phyloP scores from a whole-genome alignment of 257 asterid species.

The Nicotiana attenuata region DNA sequence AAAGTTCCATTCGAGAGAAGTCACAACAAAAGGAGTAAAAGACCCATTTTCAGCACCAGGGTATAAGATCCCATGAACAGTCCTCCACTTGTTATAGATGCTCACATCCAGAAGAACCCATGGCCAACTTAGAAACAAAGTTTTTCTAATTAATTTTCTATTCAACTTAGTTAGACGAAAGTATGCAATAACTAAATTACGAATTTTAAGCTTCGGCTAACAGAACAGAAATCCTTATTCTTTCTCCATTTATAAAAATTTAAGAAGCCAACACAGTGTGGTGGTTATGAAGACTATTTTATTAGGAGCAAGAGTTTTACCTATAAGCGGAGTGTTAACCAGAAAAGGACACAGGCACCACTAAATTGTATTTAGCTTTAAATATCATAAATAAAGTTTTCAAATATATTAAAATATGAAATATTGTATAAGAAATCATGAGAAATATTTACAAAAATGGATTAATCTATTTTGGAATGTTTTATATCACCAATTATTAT shows the following conservation, averaged over 20 bases:
- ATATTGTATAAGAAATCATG: neutral
- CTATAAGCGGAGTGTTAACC: neutral
- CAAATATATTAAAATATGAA: neutral
- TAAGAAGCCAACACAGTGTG: neutral
- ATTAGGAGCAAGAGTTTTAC: neutral
- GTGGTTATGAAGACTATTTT: neutral
- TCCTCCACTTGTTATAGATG: neutral
- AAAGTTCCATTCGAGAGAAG: neutral
- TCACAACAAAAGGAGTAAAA: neutral
- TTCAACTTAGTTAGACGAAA: neutral
- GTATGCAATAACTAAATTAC: neutral
- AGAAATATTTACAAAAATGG: neutral
- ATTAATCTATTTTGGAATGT: neutral
- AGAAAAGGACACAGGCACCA: neutral
- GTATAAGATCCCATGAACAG: neutral
- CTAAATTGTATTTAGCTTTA: neutral
- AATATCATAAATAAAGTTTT: neutral
- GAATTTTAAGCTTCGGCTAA: neutral
- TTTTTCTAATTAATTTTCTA: neutral
- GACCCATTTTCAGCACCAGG: neutral
- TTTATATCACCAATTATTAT: neutral
- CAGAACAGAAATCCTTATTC: neutral
- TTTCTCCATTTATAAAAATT: neutral
- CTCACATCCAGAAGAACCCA: neutral
- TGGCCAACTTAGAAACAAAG: neutral